These are phyloP conservation scores for Cicer bijugum DNA, from an alignment of 306 rosid genomes.

Conservation along the genomic window DNA sequence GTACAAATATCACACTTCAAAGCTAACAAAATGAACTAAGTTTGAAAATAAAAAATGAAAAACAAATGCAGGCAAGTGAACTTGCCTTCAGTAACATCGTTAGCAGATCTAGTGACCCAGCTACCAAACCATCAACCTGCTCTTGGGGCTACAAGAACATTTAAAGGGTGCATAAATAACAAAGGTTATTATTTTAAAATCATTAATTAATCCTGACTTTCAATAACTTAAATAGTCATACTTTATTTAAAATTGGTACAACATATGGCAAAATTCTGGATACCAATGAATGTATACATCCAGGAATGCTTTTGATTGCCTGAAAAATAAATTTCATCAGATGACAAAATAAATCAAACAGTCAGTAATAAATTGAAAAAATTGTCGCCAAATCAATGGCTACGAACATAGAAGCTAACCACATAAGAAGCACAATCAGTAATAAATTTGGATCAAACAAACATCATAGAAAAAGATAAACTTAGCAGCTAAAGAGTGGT, in stretches of 20 bases:
- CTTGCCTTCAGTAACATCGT: constrained; percentile 96
- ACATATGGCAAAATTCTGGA: constrained; percentile 76
- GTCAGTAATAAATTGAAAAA: constrained; percentile 1
- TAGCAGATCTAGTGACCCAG: constrained; percentile 88
- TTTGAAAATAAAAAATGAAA: constrained; percentile 3
- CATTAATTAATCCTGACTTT: constrained; percentile 1
- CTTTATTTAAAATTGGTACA: constrained; percentile 74
- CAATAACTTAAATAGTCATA: constrained; percentile 49
- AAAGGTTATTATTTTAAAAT: constrained; percentile 28
- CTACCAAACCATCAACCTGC: constrained; percentile 87
- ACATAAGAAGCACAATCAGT: constrained; percentile 24
- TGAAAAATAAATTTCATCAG: constrained; percentile 46
- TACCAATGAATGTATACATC: constrained; percentile 78
- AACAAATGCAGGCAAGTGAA: constrained; percentile 39
- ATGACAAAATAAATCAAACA: constrained; percentile 38
- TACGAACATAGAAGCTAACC: constrained; percentile 35
- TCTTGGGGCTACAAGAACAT: constrained; percentile 68
- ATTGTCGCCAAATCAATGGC: neutral
- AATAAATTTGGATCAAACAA: constrained; percentile 16
- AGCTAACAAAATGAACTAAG: constrained; percentile 4
- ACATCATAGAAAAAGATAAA: constrained; percentile 13
- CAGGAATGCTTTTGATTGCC: constrained; percentile 83
- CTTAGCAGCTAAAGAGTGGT: neutral
- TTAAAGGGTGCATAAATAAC: constrained; percentile 46
- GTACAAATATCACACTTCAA: constrained; percentile 31